A percentile compares a stretch with the other conserved stretches of the same genome.
Conservation (phyloP, 148 eudicot species). For the Fagopyrum homotropicum region DNA sequence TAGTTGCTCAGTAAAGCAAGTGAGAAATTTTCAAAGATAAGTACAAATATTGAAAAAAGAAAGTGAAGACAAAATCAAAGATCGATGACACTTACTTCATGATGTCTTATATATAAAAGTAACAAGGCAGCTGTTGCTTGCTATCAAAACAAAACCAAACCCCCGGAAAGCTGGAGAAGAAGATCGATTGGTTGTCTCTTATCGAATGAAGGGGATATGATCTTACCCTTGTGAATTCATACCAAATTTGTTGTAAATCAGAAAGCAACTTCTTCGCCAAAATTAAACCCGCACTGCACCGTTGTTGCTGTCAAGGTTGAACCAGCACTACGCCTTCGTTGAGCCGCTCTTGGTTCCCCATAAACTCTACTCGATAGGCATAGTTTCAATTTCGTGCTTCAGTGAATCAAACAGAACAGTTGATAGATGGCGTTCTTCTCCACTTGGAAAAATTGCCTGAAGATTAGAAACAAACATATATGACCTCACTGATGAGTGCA, state of each 20-base stretch:
- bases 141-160: not conserved
- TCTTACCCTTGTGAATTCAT: too few relatives aligned
- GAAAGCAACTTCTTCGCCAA: too few relatives aligned
- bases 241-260: too few relatives aligned
- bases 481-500: not conserved
- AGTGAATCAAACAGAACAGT: constrained; percentile 36
- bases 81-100: constrained; percentile 3
- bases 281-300: too few relatives aligned
- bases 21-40: too few relatives aligned
- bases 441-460: constrained; percentile 34
- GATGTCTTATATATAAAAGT: not conserved
- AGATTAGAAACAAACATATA: not conserved
- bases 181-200: not conserved
- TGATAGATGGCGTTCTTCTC: constrained; percentile 40
- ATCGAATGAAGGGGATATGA: not conserved
- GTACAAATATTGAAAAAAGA: not conserved
- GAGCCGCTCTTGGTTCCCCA: too few relatives aligned
- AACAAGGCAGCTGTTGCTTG: not conserved
- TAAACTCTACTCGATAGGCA: constrained; percentile 19
- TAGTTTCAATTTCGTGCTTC: constrained; percentile 36
- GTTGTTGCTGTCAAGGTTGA: too few relatives aligned
- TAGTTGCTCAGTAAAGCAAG: too few relatives aligned
- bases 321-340: too few relatives aligned
- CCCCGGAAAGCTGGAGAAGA: constrained; percentile 3
- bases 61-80: too few relatives aligned